Evolutionary conservation across 768 basidiomycete species (phyloP), one percentile per base, ranked within the genome.

Genomic region (Scleroderma bovista): DNA sequence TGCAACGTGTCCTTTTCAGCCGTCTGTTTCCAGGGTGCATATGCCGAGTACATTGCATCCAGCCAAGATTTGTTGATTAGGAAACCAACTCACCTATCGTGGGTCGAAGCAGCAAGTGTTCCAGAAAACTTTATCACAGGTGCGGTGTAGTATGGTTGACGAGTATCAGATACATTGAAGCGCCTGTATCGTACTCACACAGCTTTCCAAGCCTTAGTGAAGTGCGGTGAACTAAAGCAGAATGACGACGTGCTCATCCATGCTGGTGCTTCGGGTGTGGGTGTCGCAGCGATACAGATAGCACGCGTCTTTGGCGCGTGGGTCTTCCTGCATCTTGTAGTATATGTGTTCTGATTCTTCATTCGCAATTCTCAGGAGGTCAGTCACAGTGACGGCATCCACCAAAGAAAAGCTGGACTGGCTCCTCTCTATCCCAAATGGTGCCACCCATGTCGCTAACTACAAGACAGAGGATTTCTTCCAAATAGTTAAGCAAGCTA

Each of bases 51-150:
- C 63, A 80, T 97, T 54, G 78, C 73, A 23, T 78, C 83, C 37
- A 72, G 77, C 8, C 73, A 82, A 51, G 79, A 77, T 2, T 79
- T 88, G 69, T 63, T 95, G 50, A 69, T 92, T 51, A 72, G 61
- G 53, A 96, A 97, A 66, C 91, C 93, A 7, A 62, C 65, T 23
- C 68, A 83, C 62, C 70, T 98, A 52, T 79, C 82, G 26, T 95
- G 88, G 88, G 75, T 71, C 0, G 83, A 96, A 60, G 92, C 91
- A 9, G 92, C 93, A 13, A 84, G 83, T 57, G 81, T 96, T 36
- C 89, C 90, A 0, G 94, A 98, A 69, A 83, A 79, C 52, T 94
- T 86, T 69, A 69, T 96, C 49, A 96, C 94, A 48, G 92, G 92
- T 83, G 56, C 55, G 71, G 29, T 31, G 7, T 31, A 36, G 38